These are phyloP conservation scores for Aspergillus ochraceoroseus DNA, from an alignment of 2,329 filamentous ascomycete genomes.

Conservation along the genomic window DNA sequence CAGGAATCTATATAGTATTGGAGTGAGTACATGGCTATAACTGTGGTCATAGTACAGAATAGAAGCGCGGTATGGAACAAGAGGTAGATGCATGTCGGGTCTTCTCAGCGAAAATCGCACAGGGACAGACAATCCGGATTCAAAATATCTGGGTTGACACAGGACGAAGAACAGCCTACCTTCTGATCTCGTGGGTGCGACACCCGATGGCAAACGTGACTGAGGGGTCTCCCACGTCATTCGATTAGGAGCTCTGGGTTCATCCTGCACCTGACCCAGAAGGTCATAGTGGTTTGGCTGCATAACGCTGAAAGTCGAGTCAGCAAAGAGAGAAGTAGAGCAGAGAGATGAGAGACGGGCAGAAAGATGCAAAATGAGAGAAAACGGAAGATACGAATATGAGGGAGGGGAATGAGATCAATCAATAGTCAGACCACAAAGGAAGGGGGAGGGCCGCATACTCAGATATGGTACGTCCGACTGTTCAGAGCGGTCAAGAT, in stretches of 20 bases:
- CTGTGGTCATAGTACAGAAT: conserved; percentile 3
- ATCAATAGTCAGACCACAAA: conserved; percentile 10
- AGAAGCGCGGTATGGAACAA: conserved; percentile 11
- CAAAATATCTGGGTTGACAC: conserved; percentile 11
- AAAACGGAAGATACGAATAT: conserved; percentile 1
- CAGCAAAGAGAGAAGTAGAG: conserved; percentile 1
- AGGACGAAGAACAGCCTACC: conserved; percentile 30
- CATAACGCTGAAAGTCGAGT: conserved; percentile 26
- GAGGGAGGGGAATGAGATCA: conserved; percentile 7
- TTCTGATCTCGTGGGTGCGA: conserved; percentile 40
- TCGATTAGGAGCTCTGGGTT: conserved; percentile 29
- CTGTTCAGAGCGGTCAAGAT: conserved; percentile 13
- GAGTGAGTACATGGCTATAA: conserved; percentile 41
- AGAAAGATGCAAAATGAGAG: conserved; percentile 2
- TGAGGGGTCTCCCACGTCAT: conserved; percentile 35
- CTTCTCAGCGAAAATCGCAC: conserved; percentile 4
- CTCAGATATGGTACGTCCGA: not conserved
- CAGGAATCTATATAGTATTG: conserved; percentile 71
- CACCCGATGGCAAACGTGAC: conserved; percentile 35
- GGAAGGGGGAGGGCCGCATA: conserved; percentile 3
- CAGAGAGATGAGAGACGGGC: not conserved
- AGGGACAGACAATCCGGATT: conserved; percentile 12
- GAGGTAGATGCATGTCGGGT: conserved; percentile 20
- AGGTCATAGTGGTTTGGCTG: conserved; percentile 40
- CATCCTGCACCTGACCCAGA: conserved; percentile 34